Percentiles rank a stretch among this genome's conserved stretches.
These are phyloP conservation scores for Nadsonia fulvescens DNA, from an alignment of 805 yeast species.

Conservation along the genomic window DNA sequence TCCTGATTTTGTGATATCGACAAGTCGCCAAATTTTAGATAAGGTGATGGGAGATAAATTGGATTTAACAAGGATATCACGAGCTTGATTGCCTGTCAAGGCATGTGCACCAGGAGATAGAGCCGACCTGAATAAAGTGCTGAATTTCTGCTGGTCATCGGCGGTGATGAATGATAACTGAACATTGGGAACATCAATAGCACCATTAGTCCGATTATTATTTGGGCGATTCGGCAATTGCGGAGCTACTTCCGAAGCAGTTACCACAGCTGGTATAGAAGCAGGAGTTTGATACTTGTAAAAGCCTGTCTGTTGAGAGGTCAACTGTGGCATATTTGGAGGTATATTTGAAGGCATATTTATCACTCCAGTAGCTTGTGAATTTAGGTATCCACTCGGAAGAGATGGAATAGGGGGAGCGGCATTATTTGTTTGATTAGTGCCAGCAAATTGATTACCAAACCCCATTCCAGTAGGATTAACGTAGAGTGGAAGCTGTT, in stretches of 20 bases:
- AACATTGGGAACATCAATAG: slow-evolving; percentile 23
- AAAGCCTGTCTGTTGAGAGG: no score
- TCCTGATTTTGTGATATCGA: slow-evolving; percentile 83
- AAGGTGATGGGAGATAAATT: slow-evolving; percentile 56
- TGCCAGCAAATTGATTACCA: no score
- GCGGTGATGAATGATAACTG: slow-evolving; percentile 73
- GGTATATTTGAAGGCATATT: no score
- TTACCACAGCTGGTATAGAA: no score
- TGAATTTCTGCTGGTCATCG: slow-evolving; percentile 74
- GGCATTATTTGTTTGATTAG: neutral
- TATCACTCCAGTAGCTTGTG: no score
- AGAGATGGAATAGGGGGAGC: slow-evolving; percentile 1
- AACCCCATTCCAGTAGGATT: no score
- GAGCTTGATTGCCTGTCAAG: slow-evolving; percentile 38
- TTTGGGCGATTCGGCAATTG: no score
- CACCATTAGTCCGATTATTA: no score
- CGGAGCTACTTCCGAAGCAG: no score
- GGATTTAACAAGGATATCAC: slow-evolving; percentile 63
- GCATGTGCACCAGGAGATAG: slow-evolving; percentile 49
- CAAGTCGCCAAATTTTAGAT: slow-evolving; percentile 76
- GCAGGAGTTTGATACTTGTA: no score
- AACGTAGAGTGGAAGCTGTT: slow-evolving; percentile 15
- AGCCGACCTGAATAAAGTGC: slow-evolving; percentile 62
- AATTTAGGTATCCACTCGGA: no score
- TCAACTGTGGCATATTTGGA: no score